These are phyloP conservation scores for Chaetomidium leptoderma DNA, from an alignment of 495 filamentous ascomycete genomes.

Conservation along the genomic window DNA sequence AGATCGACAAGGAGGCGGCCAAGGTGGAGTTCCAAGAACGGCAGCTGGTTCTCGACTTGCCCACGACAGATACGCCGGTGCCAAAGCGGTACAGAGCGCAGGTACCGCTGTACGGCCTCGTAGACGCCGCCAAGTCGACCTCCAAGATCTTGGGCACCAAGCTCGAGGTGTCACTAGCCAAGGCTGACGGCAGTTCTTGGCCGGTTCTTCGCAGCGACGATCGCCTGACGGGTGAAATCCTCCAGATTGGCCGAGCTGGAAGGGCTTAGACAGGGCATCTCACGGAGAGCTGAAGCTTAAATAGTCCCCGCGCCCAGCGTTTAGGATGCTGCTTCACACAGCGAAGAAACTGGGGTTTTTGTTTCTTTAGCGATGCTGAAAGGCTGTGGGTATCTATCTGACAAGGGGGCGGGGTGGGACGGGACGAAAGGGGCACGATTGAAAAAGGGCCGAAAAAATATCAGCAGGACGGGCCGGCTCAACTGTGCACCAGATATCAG, in stretches of 20 bases:
- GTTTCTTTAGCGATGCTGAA: too few species aligned
- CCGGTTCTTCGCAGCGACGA: constrained; percentile 85
- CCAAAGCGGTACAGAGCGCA: constrained; percentile 73
- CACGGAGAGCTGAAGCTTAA: constrained; percentile 13
- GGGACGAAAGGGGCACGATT: not conserved
- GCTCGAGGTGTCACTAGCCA: constrained; percentile 78
- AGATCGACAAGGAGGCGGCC: constrained; percentile 79
- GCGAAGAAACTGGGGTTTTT: not conserved
- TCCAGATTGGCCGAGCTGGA: constrained; percentile 77
- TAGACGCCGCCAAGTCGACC: constrained; percentile 66
- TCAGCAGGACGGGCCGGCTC: constrained; percentile 2
- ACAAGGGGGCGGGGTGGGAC: not conserved
- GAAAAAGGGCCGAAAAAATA: not conserved
- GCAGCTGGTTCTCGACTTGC: constrained; percentile 68
- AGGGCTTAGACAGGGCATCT: constrained; percentile 46
- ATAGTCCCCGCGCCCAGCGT: constrained; percentile 9
- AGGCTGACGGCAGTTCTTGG: constrained; percentile 81
- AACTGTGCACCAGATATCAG: not conserved
- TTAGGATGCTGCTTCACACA: not conserved
- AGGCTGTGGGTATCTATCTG: constrained; percentile 2
- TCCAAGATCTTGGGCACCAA: constrained; percentile 94
- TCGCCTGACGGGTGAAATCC: constrained; percentile 67
- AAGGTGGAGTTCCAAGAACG: constrained; percentile 60
- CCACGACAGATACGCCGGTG: constrained; percentile 63
- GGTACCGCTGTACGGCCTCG: constrained; percentile 69